These are phyloP conservation scores for Colletotrichum agaves DNA, from an alignment of 2,329 filamentous ascomycete species.

Conservation along the genomic window DNA sequence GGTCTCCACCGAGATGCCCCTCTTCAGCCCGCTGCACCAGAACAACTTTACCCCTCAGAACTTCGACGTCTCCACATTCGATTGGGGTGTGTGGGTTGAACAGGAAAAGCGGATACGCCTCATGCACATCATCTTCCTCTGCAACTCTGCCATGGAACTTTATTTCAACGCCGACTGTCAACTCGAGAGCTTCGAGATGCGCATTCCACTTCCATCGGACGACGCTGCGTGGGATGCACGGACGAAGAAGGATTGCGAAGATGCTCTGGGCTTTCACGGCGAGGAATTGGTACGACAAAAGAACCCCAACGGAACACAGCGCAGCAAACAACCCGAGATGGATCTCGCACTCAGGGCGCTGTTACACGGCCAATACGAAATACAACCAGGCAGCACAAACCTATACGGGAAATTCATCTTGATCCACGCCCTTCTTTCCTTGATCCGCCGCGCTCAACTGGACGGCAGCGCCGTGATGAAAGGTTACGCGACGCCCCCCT, in stretches of 20 bases:
- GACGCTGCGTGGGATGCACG: constrained; percentile 79
- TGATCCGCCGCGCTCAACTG: constrained; percentile 61
- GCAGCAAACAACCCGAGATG: constrained; percentile 73
- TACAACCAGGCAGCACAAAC: constrained; percentile 75
- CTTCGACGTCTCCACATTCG: constrained; percentile 64
- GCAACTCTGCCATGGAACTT: constrained; percentile 72
- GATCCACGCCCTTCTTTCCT: constrained; percentile 73
- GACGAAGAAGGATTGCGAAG: constrained; percentile 67
- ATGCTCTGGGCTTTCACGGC: constrained; percentile 72
- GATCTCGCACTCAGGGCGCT: constrained; percentile 70
- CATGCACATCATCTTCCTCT: constrained; percentile 72
- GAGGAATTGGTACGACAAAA: constrained; percentile 61
- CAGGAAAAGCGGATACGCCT: constrained; percentile 76
- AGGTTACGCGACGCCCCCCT: constrained; percentile 65
- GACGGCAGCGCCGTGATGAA: constrained; percentile 52
- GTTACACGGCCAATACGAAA: constrained; percentile 66
- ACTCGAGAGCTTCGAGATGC: constrained; percentile 72
- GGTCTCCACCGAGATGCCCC: constrained; percentile 59
- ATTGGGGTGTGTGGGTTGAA: constrained; percentile 75
- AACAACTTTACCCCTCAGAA: constrained; percentile 58
- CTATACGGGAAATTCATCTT: constrained; percentile 79
- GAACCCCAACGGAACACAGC: constrained; percentile 72
- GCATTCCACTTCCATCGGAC: constrained; percentile 75
- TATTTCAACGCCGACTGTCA: constrained; percentile 76
- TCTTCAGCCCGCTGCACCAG: constrained; percentile 71